Evolutionary conservation across 768 basidiomycete genomes (phyloP).

Genomic region (Trametes sanguinea): DNA sequence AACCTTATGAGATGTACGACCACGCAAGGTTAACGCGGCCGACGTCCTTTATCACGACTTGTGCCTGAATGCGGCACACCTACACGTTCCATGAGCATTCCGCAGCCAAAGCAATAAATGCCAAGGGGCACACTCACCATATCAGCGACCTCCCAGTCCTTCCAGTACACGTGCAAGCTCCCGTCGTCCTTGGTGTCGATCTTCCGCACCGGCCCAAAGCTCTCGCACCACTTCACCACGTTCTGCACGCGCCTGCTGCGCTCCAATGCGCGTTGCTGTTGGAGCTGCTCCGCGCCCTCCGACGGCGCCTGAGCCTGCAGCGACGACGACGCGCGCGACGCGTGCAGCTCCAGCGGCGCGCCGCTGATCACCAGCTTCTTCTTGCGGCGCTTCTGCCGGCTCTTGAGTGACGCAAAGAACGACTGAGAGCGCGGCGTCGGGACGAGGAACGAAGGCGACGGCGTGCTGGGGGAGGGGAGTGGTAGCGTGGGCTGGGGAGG

Average conservation of each 20-base stretch:
- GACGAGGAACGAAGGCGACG: slow-evolving; percentile 30
- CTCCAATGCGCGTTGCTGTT: slow-evolving; percentile 14
- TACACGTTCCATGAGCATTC: neutral
- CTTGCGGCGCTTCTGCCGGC: slow-evolving; percentile 23
- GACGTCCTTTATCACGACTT: slow-evolving; percentile 32
- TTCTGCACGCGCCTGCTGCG: slow-evolving; percentile 23
- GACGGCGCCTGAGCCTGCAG: neutral
- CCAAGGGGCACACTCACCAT: slow-evolving; percentile 25
- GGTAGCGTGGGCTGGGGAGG: slow-evolving; percentile 31
- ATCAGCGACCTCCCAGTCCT: slow-evolving; percentile 32
- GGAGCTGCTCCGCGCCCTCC: slow-evolving; percentile 10
- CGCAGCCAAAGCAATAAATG: neutral
- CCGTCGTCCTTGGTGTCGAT: slow-evolving; percentile 30
- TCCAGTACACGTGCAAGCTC: slow-evolving; percentile 33
- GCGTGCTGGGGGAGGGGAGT: slow-evolving; percentile 28
- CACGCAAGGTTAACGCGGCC: slow-evolving; percentile 32
- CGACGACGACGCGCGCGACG: slow-evolving; percentile 9
- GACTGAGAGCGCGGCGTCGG: slow-evolving; percentile 23
- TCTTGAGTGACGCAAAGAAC: slow-evolving; percentile 26
- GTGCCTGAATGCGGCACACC: slow-evolving; percentile 33
- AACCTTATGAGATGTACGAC: slow-evolving; percentile 27
- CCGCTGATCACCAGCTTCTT: slow-evolving; percentile 32
- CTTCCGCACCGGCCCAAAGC: slow-evolving; percentile 29
- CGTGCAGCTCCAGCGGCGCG: slow-evolving; percentile 8
- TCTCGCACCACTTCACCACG: slow-evolving; percentile 30